A percentile compares a stretch with the other conserved stretches of the same genome.
Conservation (phyloP, 495 filamentous ascomycete species). For the Thermochaetoides thermophila region DNA sequence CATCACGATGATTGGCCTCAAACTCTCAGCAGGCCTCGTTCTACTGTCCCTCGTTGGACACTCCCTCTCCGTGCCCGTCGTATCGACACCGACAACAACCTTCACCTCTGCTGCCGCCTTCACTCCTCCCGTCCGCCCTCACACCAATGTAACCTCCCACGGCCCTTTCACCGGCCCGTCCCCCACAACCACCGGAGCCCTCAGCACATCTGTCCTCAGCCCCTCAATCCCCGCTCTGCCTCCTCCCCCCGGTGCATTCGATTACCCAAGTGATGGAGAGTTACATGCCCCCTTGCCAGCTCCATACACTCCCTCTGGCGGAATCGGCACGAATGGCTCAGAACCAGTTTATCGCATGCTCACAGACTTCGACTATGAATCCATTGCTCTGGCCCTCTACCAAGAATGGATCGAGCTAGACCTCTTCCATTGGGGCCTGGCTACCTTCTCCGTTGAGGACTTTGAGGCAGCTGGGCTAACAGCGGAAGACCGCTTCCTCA, state of each 20-base stretch:
- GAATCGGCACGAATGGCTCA: constrained; percentile 65
- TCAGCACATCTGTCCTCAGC: constrained; percentile 34
- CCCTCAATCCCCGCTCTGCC: constrained; percentile 34
- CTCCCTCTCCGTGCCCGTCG: constrained; percentile 23
- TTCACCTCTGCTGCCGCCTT: constrained; percentile 12
- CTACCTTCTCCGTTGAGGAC: constrained; percentile 52
- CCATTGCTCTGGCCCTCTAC: constrained; percentile 53
- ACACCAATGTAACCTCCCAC: constrained; percentile 31
- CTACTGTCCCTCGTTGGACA: too few species aligned
- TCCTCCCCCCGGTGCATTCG: constrained; percentile 35
- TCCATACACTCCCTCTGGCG: constrained; percentile 62
- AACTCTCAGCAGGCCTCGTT: too few species aligned
- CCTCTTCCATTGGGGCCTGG: constrained; percentile 68
- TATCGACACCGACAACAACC: constrained; percentile 23
- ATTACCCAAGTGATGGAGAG: constrained; percentile 56
- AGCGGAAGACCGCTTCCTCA: constrained; percentile 52
- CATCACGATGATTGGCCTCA: too few species aligned
- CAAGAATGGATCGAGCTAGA: constrained; percentile 85
- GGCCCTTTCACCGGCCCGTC: constrained; percentile 44
- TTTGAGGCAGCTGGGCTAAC: constrained; percentile 54
- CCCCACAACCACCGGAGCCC: constrained; percentile 41
- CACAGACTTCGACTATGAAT: constrained; percentile 64
- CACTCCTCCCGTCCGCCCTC: constrained; percentile 12
- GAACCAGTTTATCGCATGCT: constrained; percentile 56
- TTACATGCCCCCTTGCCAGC: constrained; percentile 50